These are phyloP conservation scores for Kandelia obovata DNA, from an alignment of 345 rosid genomes.

Conservation along the genomic window DNA sequence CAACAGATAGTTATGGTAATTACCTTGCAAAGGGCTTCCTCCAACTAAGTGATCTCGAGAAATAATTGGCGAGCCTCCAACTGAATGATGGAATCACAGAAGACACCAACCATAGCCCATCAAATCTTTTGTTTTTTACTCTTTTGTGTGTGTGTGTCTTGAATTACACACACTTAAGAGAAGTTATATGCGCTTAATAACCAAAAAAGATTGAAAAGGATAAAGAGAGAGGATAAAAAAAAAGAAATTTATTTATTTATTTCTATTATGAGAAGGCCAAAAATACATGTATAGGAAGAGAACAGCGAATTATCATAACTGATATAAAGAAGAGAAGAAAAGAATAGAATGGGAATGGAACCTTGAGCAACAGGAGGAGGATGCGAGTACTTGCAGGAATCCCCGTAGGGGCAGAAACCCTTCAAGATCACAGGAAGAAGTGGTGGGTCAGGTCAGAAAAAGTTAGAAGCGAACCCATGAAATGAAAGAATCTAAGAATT, in stretches of 20 bases:
- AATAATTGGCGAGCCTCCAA: constrained; percentile 11
- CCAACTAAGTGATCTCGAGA: constrained; percentile 24
- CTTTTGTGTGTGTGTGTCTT: too few relatives aligned
- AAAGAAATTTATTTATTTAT: background rate
- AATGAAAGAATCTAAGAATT: too few relatives aligned
- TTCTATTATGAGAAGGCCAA: background rate
- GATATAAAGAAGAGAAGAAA: background rate
- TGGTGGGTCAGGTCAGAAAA: too few relatives aligned
- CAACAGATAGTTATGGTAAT: background rate
- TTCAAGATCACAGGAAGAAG: constrained; percentile 17
- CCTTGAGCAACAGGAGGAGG: constrained; percentile 24
- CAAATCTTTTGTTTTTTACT: background rate
- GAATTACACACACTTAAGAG: background rate
- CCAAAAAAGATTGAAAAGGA: too few relatives aligned
- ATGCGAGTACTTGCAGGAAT: constrained; percentile 78
- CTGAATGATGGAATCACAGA: constrained; percentile 2
- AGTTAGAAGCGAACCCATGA: background rate
- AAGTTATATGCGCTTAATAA: background rate
- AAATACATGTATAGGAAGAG: background rate
- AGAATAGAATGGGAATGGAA: background rate
- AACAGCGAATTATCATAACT: too few relatives aligned
- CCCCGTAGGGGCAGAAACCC: constrained; percentile 81
- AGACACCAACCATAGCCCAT: constrained; percentile 4
- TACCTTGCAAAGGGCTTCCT: constrained; percentile 32
- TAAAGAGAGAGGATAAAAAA: too few relatives aligned